Evolutionary conservation across 257 asterid species (phyloP), one percentile per base, ranked within the genome.

Genomic region (Haberlea rhodopensis): DNA sequence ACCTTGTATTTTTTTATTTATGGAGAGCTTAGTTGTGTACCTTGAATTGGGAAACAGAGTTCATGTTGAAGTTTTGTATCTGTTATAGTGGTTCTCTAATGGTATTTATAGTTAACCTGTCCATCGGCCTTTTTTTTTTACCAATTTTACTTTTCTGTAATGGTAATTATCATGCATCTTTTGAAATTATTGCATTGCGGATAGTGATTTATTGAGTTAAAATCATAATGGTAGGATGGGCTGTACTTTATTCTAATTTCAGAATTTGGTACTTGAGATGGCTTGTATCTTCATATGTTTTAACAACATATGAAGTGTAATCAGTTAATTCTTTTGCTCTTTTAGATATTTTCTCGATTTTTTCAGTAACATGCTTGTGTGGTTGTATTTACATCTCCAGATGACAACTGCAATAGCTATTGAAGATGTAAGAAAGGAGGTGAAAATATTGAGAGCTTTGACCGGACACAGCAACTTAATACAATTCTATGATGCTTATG

Each of bases 361-460:
- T 70, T 27, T 40, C 20, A 5, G 16, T 6, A 31, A 23, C 7
- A 19, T 48, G 24, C 24, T 55, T 29, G 16, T 21, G 49, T 57
- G 27, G 32, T 23, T 53, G 24, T 51, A 56, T 52, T 43, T 52
- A 23, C 11, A 23, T 59, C 57, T 63, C 29, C 78, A 81, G 89
- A 83, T 83, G 89, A 81, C 81, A 22, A 83, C 87, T 15, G 81
- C 87, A 26, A 83, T 83, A 59, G 83, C 89, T 60, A 81, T 83
- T 69, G 89, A 83, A 67, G 89, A 83, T 58, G 89, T 83, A 5
- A 72, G 87, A 69, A 81, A 83, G 79, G 89, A 83, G 81, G 89
- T 83, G 68, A 81, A 78, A 67, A 83, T 83, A 76, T 78, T 83
- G 75, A 81, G 78, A 79, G 87, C 89, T 65, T 71, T 83, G 72